Conservation (phyloP, 345 rosid genomes). For the Firmiana major region DNA sequence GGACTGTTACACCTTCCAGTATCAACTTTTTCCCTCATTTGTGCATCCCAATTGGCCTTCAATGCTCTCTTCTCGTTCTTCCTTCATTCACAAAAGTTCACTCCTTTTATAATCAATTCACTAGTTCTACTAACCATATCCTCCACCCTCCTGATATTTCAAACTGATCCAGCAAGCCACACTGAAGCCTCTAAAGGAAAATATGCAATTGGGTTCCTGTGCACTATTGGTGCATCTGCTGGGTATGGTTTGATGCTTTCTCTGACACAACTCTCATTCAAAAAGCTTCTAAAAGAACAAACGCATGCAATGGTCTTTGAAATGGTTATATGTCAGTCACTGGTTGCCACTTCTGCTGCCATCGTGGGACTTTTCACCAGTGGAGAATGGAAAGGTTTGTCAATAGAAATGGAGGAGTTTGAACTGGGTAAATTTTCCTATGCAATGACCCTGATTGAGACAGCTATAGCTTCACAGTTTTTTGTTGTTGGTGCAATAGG, state of each 20-base stretch:
- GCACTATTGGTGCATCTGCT: constrained; percentile 46
- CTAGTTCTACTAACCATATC: constrained; percentile 51
- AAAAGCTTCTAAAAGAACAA: constrained; percentile 30
- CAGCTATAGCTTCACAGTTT: constrained; percentile 38
- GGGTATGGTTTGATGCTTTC: constrained; percentile 31
- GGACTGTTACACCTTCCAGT: constrained; percentile 58
- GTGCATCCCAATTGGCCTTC: constrained; percentile 55
- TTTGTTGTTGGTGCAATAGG: constrained; percentile 45
- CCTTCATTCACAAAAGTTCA: constrained; percentile 48
- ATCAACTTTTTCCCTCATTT: constrained; percentile 50
- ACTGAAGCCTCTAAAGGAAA: constrained; percentile 18
- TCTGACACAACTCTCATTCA: constrained; percentile 27
- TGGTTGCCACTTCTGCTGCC: constrained; percentile 30
- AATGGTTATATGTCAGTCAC: constrained; percentile 28
- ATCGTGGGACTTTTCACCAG: constrained; percentile 51
- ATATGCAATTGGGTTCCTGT: constrained; percentile 38
- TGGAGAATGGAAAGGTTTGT: constrained; percentile 46
- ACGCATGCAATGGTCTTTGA: constrained; percentile 31
- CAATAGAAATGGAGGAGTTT: constrained; percentile 48
- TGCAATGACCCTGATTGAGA: constrained; percentile 35
- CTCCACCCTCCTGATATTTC: constrained; percentile 48
- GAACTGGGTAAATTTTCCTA: constrained; percentile 41
- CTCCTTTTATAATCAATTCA: constrained; percentile 43
- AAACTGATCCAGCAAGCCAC: constrained; percentile 18
- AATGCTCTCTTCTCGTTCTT: constrained; percentile 39